Base-by-base conservation (phyloP, 2,329 filamentous ascomycete genomes). In the Parastagonospora avenae region DNA sequence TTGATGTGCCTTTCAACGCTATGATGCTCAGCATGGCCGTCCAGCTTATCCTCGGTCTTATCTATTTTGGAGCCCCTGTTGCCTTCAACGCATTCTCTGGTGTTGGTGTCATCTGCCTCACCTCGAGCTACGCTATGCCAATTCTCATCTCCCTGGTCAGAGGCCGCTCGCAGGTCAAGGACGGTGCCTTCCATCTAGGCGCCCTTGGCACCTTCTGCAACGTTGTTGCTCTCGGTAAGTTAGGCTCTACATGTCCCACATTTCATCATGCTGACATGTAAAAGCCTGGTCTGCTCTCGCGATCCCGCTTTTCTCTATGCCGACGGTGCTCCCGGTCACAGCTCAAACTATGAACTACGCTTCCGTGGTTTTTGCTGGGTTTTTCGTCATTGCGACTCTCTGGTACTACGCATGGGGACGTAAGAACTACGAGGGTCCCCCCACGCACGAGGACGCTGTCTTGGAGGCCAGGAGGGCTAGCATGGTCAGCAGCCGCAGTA, bases 261-360 rank as follows among this genome's bases (percentile, higher is more conserved):
- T 9, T 33, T 8, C 15, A 19, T 15, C 38, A 47, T 31, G 54
- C 55, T 52, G 48, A 59, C 28, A 28, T n/a, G 12, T 19, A 8
- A 14, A 39, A 73, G 72, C 55, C 39, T 91, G 88, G 88, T 87
- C 85, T 47, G 60, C 80, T 11, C 80, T 91, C 46, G 87, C 86
- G 31, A 83, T 90, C 45, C 87, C 88, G 1, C 81, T 91, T 12
- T 91, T 91, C 79, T 91, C 85, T 73, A 89, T 89, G 85, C 88
- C 87, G 0, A 81, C 84, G 0, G 73, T 74, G 37, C 75, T 89
- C n/a, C 85, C 85, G 5, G 85, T 88, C 33, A 81, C 79, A 0
- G 72, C 80, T 5, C 68, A 74, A 14, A 80, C 77, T 33, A 87
- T 90, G 79, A 91, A 91, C 79, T 91, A 90, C 71, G 88, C 87